These are phyloP conservation scores for Pichia insulana DNA, from an alignment of 805 yeast species.

Conservation along the genomic window DNA sequence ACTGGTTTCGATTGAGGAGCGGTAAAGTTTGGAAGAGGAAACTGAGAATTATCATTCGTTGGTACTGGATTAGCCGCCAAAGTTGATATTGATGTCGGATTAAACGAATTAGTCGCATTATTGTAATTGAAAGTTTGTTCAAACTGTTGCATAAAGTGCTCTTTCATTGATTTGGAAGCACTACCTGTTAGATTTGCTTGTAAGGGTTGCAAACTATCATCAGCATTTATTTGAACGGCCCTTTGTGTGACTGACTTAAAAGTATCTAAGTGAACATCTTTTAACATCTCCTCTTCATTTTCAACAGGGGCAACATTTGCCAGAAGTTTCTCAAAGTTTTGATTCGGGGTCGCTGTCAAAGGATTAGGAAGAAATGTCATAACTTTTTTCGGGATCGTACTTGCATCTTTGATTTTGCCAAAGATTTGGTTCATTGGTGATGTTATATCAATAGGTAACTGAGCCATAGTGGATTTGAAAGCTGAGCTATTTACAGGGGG, in stretches of 20 bases:
- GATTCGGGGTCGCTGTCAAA: conserved; percentile 1
- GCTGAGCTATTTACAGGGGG: conserved; percentile 12
- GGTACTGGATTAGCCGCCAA: conserved; percentile 10
- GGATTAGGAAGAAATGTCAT: background rate
- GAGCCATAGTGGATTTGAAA: conserved; percentile 2
- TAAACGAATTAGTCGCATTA: background rate
- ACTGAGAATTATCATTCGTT: background rate
- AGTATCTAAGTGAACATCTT: conserved; percentile 18
- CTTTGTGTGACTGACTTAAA: conserved; percentile 11
- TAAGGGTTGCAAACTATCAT: conserved; percentile 28
- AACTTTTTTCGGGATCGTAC: conserved; percentile 2
- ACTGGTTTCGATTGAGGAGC: background rate
- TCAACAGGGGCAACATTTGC: conserved; percentile 22
- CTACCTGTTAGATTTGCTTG: conserved; percentile 47
- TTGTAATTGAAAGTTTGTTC: conserved; percentile 13
- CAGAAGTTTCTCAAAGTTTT: conserved; percentile 16
- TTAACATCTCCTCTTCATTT: conserved; percentile 62
- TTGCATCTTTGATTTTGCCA: conserved; percentile 31
- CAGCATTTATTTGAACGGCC: conserved; percentile 5
- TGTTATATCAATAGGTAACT: conserved; percentile 40
- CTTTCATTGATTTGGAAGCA: conserved; percentile 39
- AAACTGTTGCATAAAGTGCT: conserved; percentile 17
- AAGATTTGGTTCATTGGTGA: conserved; percentile 74
- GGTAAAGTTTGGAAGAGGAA: too few relatives aligned
- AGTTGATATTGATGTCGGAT: conserved; percentile 2